phyloP scores from a whole-genome alignment of 2,329 filamentous ascomycete genomes.

The Colletotrichum aenigma region DNA sequence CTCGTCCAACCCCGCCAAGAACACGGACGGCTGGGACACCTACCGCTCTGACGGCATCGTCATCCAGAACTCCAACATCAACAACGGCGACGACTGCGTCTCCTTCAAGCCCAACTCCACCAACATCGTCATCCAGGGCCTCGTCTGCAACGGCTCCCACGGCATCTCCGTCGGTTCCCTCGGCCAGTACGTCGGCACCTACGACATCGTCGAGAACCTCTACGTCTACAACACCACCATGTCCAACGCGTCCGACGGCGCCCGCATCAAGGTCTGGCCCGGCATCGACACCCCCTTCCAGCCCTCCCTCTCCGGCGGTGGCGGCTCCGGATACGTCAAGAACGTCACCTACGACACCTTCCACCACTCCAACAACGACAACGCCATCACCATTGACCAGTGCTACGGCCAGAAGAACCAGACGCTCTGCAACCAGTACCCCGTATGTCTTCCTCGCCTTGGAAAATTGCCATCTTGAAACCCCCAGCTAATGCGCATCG shows the following conservation, averaged over 20 bases:
- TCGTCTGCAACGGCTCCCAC: constrained; percentile 72
- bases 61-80: constrained; percentile 68
- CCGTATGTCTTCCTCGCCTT: not conserved
- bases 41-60: constrained; percentile 66
- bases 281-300: constrained; percentile 49
- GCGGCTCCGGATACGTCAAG: constrained; percentile 60
- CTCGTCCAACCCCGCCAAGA: constrained; percentile 62
- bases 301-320: constrained; percentile 62
- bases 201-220: constrained; percentile 73
- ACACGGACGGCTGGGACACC: constrained; percentile 71
- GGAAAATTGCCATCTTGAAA: no score
- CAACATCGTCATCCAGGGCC: constrained; percentile 69
- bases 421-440: constrained; percentile 19
- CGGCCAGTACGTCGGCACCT: constrained; percentile 67
- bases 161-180: constrained; percentile 76
- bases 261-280: constrained; percentile 78
- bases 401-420: constrained; percentile 21
- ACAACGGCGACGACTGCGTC: constrained; percentile 74
- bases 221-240: constrained; percentile 66
- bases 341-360: constrained; percentile 73
- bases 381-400: constrained; percentile 32
- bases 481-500: not conserved
- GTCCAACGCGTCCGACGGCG: constrained; percentile 66
- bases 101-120: constrained; percentile 78
- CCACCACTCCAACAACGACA: constrained; percentile 63